Evolutionary conservation across 345 rosid species (phyloP).

Genomic region (Eucalyptus sp.): DNA sequence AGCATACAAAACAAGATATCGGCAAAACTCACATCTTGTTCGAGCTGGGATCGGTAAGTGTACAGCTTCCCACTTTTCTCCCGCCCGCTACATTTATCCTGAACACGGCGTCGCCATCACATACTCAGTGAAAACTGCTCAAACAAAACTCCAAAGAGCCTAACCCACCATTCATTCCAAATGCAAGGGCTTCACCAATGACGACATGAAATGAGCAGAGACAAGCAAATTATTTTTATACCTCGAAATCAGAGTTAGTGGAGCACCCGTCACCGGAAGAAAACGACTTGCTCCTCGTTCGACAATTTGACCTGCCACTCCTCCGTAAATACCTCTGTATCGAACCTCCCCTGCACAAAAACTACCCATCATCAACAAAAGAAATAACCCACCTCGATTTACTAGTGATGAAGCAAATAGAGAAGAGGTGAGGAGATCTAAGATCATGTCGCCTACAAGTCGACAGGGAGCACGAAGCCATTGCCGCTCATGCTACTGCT

Average conservation of each 20-base stretch:
- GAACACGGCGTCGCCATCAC: constrained; percentile 1
- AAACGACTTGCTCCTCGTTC: constrained; percentile 17
- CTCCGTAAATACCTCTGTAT: constrained; percentile 43
- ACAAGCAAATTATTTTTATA: neutral
- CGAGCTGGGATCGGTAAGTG: constrained; percentile 57
- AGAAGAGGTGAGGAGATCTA: neutral
- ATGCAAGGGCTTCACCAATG: neutral
- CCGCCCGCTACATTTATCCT: constrained; percentile 16
- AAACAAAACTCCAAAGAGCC: neutral
- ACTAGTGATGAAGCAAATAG: neutral
- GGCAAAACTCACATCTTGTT: constrained; percentile 62
- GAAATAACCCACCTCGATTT: neutral
- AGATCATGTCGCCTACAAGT: constrained; percentile 17
- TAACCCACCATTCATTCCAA: neutral
- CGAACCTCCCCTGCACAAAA: constrained; percentile 35
- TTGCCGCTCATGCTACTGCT: neutral
- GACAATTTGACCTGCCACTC: constrained; percentile 14
- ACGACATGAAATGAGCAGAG: neutral
- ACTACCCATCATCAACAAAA: neutral
- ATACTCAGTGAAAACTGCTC: neutral
- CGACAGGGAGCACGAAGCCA: constrained; percentile 37
- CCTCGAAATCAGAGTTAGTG: constrained; percentile 35
- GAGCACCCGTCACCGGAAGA: constrained; percentile 44
- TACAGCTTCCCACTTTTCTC: constrained; percentile 29
- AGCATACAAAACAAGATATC: neutral